Percentiles rank a stretch among this genome's conserved stretches.
Conservation (phyloP, 2,329 filamentous ascomycete genomes). For the Teratosphaeriaceae sp. region DNA sequence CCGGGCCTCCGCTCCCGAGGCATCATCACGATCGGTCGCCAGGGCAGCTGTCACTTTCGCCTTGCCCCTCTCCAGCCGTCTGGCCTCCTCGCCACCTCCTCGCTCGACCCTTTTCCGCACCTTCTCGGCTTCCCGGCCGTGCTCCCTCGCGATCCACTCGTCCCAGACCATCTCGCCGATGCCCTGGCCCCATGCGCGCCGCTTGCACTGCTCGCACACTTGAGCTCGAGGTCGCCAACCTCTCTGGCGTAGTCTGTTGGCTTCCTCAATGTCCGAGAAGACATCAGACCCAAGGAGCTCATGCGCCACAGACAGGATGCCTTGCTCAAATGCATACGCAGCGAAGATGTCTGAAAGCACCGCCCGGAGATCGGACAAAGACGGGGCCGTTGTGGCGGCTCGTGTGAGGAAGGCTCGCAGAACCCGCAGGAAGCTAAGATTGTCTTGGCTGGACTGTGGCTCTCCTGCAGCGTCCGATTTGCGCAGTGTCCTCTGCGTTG, state of each 20-base stretch:
- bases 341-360: slow-evolving; percentile 88
- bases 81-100: slow-evolving; percentile 28
- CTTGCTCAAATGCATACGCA: slow-evolving; percentile 92
- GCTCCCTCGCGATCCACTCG: slow-evolving; percentile 63
- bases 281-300: slow-evolving; percentile 81
- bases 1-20: slow-evolving; percentile 37
- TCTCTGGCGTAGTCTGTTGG: slow-evolving; percentile 66
- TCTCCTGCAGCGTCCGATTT: slow-evolving; percentile 3
- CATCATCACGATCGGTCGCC: slow-evolving; percentile 31
- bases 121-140: slow-evolving; percentile 37
- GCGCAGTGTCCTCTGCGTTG: slow-evolving; percentile 35
- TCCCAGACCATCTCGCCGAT: slow-evolving; percentile 71
- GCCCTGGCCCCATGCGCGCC: slow-evolving; percentile 82
- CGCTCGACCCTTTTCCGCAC: slow-evolving; percentile 34
- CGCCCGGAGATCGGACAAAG: slow-evolving; percentile 74
- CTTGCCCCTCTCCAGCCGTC: slow-evolving; percentile 46
- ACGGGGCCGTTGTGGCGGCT: slow-evolving; percentile 75
- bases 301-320: slow-evolving; percentile 77
- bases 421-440: slow-evolving; percentile 76
- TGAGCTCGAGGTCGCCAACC: slow-evolving; percentile 87
- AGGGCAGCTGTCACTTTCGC: slow-evolving; percentile 40
- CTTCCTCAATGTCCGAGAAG: slow-evolving; percentile 73
- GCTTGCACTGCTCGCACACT: slow-evolving; percentile 78
- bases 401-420: slow-evolving; percentile 81
- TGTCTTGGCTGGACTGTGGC: slow-evolving; percentile 34